phyloP scores from a whole-genome alignment of 2,329 filamentous ascomycete genomes.

The Bipolaris cookei region DNA sequence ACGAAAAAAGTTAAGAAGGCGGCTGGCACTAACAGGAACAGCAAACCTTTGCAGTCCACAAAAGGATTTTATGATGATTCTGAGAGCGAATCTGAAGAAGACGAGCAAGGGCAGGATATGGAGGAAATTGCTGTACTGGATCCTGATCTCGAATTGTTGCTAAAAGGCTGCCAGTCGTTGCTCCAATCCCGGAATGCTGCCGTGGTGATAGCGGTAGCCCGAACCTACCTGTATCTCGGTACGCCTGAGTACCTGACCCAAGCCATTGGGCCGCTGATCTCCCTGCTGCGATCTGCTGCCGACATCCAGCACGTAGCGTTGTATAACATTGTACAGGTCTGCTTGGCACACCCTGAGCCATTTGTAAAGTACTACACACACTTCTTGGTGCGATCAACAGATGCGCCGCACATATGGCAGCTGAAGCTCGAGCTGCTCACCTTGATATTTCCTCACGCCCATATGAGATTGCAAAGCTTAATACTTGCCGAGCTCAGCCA shows the following conservation, averaged over 20 bases:
- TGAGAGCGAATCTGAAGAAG: conserved; percentile 49
- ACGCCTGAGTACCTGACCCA: conserved; percentile 75
- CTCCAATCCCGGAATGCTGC: conserved; percentile 92
- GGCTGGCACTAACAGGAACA: conserved; percentile 49
- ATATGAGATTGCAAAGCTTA: conserved; percentile 77
- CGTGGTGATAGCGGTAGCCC: conserved; percentile 85
- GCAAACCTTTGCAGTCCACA: conserved; percentile 51
- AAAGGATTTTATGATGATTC: conserved; percentile 82
- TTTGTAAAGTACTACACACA: conserved; percentile 90
- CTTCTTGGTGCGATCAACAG: conserved; percentile 83
- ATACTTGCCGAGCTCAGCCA: conserved; percentile 93
- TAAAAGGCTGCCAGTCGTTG: conserved; percentile 81
- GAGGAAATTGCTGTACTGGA: conserved; percentile 71
- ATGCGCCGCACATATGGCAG: conserved; percentile 82
- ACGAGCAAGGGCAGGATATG: conserved; percentile 54
- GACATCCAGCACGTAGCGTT: conserved; percentile 90
- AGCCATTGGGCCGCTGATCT: conserved; percentile 83
- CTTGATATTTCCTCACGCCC: conserved; percentile 84
- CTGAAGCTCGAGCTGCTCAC: conserved; percentile 92
- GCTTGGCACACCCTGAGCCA: conserved; percentile 73
- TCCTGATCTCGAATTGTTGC: conserved; percentile 79
- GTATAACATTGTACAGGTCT: conserved; percentile 95
- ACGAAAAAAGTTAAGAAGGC: conserved; percentile 63
- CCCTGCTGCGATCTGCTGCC: conserved; percentile 80
- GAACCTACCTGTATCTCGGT: conserved; percentile 84